Evolutionary conservation across 768 basidiomycete genomes (phyloP), one percentile per base, ranked within the genome.

Genomic region (Tulasnella calospora): DNA sequence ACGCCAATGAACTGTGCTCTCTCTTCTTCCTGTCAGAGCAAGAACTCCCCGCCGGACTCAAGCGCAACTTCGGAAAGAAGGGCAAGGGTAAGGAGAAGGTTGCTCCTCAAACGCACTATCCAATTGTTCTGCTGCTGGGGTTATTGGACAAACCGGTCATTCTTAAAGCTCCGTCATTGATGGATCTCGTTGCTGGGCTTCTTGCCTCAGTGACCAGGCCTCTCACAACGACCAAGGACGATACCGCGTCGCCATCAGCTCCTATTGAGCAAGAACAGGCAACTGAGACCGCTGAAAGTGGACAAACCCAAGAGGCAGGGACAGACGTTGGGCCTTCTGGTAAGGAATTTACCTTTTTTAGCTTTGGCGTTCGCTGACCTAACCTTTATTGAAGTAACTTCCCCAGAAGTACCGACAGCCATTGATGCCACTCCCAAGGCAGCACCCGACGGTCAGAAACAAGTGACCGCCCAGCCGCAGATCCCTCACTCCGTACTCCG

Each of bases 11-110:
- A 79, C 84, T 89, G 23, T 93, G 94, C 0, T 92, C 96, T 0
- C 85, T 94, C 23, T 99, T 96, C 88, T 99, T 99, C 90, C 87
- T 99, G 79, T 94, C 92, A 0, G 98, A 99, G 84, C 95, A 98
- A 81, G 98, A 99, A 81, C 86, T 95, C 44, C 92, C 93, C 8
- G 88, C 87, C n/a, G 92, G 92, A 69, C 87, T 96, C 21, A 90
- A 90, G 80, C 89, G 90, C 81, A 84, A 87, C 17, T 84, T 88
- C 9, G 89, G 89, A 27, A 94, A 92, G 85, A 98, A 98, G 84
- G 96, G 95, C 12, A 98, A 98, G 84, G 96, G 95, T 30, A 98
- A 98, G 84, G 96, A 98, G 83, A 95, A 93, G 82, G 92, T 91
- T 81, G 86, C 86, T 3, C 87, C 92, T 0, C 92, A 93, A 82